A percentile compares a stretch with the other conserved stretches of the same genome.
Conservation (phyloP, 257 asterid species). For the Ophiorrhiza pumila region DNA sequence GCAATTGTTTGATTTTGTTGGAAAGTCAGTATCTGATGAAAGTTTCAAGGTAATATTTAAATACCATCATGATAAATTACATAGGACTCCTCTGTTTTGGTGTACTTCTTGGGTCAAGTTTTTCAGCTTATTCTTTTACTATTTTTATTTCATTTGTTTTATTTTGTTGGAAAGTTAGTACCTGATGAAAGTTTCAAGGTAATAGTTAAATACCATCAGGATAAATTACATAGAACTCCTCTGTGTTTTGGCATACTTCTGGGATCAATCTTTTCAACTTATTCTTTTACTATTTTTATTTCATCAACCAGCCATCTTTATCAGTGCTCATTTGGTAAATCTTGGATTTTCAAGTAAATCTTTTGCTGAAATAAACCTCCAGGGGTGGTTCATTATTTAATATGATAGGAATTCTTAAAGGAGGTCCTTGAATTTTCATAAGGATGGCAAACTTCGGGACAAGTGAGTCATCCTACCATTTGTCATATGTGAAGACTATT, state of each 20-base stretch:
- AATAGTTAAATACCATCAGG: background rate
- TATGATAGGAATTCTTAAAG: background rate
- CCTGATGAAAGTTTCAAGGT: constrained; percentile 94
- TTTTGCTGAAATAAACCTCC: background rate
- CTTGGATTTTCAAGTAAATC: background rate
- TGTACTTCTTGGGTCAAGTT: background rate
- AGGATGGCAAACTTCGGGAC: background rate
- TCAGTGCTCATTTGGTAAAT: background rate
- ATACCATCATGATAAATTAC: background rate
- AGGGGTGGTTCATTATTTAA: background rate
- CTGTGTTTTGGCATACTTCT: background rate
- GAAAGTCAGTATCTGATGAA: constrained; percentile 82
- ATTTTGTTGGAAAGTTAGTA: constrained; percentile 81
- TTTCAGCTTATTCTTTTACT: background rate
- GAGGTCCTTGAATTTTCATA: background rate
- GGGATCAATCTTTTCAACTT: background rate
- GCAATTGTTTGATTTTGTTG: constrained; percentile 79
- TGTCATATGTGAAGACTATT: background rate
- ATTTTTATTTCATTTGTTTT: constrained; percentile 35
- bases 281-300: background rate
- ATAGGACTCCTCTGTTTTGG: background rate
- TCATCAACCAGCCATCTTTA: background rate
- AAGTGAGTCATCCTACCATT: background rate
- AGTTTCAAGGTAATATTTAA: constrained; percentile 64
- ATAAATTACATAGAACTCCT: background rate